A percentile compares a stretch with the other conserved stretches of the same genome.
These are phyloP conservation scores for Triticum monococcum DNA, from an alignment of 176 grass and related monocot species.

Conservation along the genomic window DNA sequence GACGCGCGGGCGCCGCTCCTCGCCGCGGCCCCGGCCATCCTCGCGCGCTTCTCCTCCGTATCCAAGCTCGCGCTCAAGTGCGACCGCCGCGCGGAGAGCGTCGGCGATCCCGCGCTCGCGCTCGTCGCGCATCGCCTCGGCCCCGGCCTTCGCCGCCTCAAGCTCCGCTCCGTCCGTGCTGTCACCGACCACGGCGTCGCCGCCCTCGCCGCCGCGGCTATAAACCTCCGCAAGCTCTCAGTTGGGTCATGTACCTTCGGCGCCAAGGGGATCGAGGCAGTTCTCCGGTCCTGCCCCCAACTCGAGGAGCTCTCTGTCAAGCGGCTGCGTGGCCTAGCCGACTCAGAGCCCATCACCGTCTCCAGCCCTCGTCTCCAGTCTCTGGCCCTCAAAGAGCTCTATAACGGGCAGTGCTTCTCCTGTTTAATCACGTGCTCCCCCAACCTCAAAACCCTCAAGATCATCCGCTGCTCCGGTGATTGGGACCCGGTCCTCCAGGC, in stretches of 20 bases:
- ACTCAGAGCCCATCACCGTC: conserved; percentile 31
- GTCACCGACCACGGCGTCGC: conserved; percentile 65
- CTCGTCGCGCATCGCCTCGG: conserved; percentile 48
- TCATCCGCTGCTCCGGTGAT: conserved; percentile 70
- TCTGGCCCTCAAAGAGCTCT: conserved; percentile 86
- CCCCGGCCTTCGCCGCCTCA: conserved; percentile 54
- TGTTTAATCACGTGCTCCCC: conserved; percentile 49
- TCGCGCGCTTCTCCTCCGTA: conserved; percentile 56
- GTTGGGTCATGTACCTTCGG: conserved; percentile 56
- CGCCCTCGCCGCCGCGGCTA: conserved; percentile 37
- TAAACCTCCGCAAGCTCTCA: conserved; percentile 67
- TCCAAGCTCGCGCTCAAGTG: conserved; percentile 72
- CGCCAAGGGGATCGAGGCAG: conserved; percentile 47
- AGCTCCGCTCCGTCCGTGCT: conserved; percentile 56
- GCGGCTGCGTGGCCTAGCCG: conserved; percentile 61
- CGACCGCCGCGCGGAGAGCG: conserved; percentile 68
- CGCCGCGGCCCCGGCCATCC: conserved; percentile 30
- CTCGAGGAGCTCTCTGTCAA: conserved; percentile 83
- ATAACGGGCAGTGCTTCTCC: conserved; percentile 88
- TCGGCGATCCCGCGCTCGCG: conserved; percentile 45
- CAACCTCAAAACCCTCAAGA: conserved; percentile 69
- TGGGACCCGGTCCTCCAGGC: conserved; percentile 75
- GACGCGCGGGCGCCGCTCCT: conserved; percentile 51
- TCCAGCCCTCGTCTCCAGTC: conserved; percentile 43
- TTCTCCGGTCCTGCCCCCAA: conserved; percentile 51